Base-by-base conservation (phyloP, 768 basidiomycete genomes). In the Amylocystis lapponica region DNA sequence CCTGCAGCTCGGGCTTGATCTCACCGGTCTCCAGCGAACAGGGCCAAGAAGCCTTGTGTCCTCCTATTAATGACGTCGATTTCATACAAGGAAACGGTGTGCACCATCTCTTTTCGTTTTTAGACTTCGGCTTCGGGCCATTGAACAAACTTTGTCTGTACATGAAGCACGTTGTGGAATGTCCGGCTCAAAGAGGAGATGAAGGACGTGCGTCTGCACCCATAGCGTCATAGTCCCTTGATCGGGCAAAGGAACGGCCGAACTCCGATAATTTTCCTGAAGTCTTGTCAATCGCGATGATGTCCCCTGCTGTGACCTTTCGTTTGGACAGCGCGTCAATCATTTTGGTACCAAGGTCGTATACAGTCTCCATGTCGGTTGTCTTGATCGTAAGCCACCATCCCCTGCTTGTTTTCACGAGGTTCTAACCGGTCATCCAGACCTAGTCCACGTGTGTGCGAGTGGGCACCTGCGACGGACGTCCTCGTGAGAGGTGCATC, bases 31-130 rank as follows among this genome's bases (percentile, higher is more conserved):
- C 95, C 95, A 39, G 87, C 81, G 59, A 88, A 88, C 11, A 99
- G 76, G 0, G 96, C 95, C 27, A 98, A 79, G 75, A 98, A 98
- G 3, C 96, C 96, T 70, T 99, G 96, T 5, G 95, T 98, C 39
- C 95, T 80, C 51, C 89, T 92, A 72, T 98, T 99, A 71, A 98
- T 98, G 41, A 98, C 94, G 59, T 99, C 96, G 55, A 99, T 98
- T 68, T 99, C 96, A 65, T 98, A 96, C 12, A 99, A 71, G 1
- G 94, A 93, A 9, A 98, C 94, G 0, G 94, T 97, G 65, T 99
- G 96, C 7, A 93, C 88, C 46, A 97, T 88, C 66, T 97, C 93
- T 71, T 91, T 92, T 51, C 95, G 84, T 56, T 93, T 94, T 70
- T 98, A 96, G 45, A 98, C 83, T 66, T 99, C 95, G 43, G 96